These are phyloP conservation scores for Allomyces javanicus DNA, from an alignment of 192 early-diverging fungal genomes.

Conservation along the genomic window DNA sequence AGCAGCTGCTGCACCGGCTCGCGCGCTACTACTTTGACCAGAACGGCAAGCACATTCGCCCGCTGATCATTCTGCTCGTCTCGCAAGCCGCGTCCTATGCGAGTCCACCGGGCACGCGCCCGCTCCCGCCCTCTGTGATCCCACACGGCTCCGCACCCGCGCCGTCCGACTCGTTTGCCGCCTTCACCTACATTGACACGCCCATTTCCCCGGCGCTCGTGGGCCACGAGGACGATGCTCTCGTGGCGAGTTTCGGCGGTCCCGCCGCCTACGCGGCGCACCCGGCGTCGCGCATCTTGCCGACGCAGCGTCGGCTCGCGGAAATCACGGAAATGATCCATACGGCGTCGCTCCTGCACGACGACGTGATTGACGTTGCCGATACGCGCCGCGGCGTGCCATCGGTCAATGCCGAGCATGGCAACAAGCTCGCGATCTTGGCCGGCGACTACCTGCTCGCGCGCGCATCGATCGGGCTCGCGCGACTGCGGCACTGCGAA, in stretches of 20 bases:
- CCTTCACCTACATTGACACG: slow-evolving; percentile 1
- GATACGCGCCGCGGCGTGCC: slow-evolving; percentile 50
- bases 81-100: slow-evolving; percentile 62
- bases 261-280: slow-evolving; percentile 8
- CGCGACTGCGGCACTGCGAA: slow-evolving; percentile 70
- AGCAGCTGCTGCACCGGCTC: slow-evolving; percentile 76
- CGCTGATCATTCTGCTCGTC: slow-evolving; percentile 74
- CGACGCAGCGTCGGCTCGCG: slow-evolving; percentile 74
- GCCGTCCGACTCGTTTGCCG: slow-evolving; percentile 3
- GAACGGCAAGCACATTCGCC: slow-evolving; percentile 75
- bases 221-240: slow-evolving; percentile 1
- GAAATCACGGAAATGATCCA: slow-evolving; percentile 99
- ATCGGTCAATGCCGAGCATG: slow-evolving; percentile 69
- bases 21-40: slow-evolving; percentile 77
- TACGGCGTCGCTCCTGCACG: slow-evolving; percentile 83
- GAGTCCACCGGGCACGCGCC: slow-evolving; percentile 20
- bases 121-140: slow-evolving; percentile 6
- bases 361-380: slow-evolving; percentile 69
- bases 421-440: slow-evolving; percentile 94
- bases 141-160: slow-evolving; percentile 16
- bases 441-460: slow-evolving; percentile 87
- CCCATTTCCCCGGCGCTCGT: neutral
- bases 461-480: slow-evolving; percentile 74
- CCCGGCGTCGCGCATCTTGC: slow-evolving; percentile 37
- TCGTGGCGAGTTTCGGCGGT: slow-evolving; percentile 2